These are phyloP conservation scores for Eremothecium cymbalariae DNA, from an alignment of 1,139 yeast species.

Conservation along the genomic window DNA sequence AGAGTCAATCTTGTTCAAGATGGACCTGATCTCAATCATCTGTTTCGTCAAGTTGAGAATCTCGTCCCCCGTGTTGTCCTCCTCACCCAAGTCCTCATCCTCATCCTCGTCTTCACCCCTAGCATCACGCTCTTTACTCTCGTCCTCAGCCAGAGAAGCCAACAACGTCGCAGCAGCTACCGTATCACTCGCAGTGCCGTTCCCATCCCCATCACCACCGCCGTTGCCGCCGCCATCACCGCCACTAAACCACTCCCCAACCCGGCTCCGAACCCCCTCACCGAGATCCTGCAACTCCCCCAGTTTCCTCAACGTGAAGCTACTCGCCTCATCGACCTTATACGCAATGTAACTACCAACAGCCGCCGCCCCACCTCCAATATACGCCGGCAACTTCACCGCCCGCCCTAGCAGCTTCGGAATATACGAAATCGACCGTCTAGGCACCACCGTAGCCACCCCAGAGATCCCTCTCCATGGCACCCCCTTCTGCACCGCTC, in stretches of 20 bases:
- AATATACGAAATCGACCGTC: constrained; percentile 32
- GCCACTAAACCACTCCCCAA: constrained; percentile 26
- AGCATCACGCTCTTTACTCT: constrained; percentile 25
- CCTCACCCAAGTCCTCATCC: constrained; percentile 37
- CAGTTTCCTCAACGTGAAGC: constrained; percentile 59
- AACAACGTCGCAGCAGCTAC: constrained; percentile 35
- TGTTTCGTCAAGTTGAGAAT: constrained; percentile 84
- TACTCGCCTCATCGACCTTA: constrained; percentile 80
- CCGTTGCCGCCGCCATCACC: constrained; percentile 24
- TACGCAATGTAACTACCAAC: constrained; percentile 90
- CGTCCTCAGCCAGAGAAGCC: constrained; percentile 33
- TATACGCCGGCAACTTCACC: constrained; percentile 62
- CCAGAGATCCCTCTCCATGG: too few relatives aligned
- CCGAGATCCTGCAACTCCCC: constrained; percentile 53
- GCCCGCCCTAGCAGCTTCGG: constrained; percentile 51
- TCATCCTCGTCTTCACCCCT: constrained; percentile 36
- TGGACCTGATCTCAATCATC: constrained; percentile 89
- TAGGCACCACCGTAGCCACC: too few relatives aligned
- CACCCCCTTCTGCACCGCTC: too few relatives aligned
- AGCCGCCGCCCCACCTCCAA: constrained; percentile 89
- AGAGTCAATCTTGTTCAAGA: constrained; percentile 69
- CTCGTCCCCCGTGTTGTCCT: constrained; percentile 55
- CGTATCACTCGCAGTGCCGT: constrained; percentile 27
- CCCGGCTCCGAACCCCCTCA: constrained; percentile 26
- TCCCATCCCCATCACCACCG: constrained; percentile 31